These are phyloP conservation scores for Pugionium dolabratum DNA, from an alignment of 345 rosid species.

Conservation along the genomic window DNA sequence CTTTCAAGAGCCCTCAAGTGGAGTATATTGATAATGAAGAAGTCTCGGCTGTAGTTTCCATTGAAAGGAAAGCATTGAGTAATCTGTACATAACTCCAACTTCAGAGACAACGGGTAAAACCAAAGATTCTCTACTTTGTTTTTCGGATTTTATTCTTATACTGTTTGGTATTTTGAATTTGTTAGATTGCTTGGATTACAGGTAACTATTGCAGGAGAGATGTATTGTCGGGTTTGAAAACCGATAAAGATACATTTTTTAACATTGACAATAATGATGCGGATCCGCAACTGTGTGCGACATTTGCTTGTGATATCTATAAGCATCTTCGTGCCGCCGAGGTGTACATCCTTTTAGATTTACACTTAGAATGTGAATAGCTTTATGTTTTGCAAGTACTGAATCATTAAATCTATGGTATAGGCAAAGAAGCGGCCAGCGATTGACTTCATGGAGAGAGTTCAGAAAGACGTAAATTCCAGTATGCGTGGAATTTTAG, in stretches of 20 bases:
- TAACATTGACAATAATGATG: conserved; percentile 55
- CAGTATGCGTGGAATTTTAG: conserved; percentile 80
- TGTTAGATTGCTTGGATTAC: conserved; percentile 29
- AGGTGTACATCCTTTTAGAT: conserved; percentile 38
- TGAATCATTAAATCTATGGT: background rate
- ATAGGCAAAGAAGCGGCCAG: conserved; percentile 80
- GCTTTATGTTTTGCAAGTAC: conserved; percentile 16
- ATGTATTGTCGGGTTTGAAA: conserved; percentile 28
- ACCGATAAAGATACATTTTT: conserved; percentile 50
- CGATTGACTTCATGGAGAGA: conserved; percentile 72
- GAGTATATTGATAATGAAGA: conserved; percentile 67
- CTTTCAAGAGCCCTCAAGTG: conserved; percentile 83
- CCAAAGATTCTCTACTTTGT: background rate
- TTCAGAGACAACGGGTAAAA: conserved; percentile 48
- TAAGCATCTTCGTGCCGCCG: conserved; percentile 71
- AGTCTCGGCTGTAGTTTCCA: conserved; percentile 53
- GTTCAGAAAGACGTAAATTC: conserved; percentile 76
- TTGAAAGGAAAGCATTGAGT: conserved; percentile 70
- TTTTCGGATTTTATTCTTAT: too few relatives aligned
- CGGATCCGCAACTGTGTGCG: conserved; percentile 85
- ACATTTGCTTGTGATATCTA: conserved; percentile 59
- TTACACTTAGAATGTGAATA: background rate
- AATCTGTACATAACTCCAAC: conserved; percentile 69
- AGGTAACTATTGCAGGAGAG: conserved; percentile 68
- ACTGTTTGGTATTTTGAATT: background rate